phyloP scores from a whole-genome alignment of 805 yeast species.

The Starmerella bombicola region DNA sequence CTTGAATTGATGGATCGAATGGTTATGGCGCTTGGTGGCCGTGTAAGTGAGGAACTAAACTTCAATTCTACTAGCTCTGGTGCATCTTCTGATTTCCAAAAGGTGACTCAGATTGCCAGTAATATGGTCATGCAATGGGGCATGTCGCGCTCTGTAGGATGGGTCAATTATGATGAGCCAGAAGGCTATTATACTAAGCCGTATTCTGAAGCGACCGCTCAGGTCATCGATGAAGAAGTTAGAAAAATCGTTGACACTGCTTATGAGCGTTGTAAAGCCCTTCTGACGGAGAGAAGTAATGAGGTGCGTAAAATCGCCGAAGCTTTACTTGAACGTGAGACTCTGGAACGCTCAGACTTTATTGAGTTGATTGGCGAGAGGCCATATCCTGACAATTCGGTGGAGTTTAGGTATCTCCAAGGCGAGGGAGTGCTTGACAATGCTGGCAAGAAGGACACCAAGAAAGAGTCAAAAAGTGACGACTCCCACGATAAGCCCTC shows the following conservation, averaged over 20 bases:
- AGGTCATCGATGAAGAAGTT: conserved; percentile 70
- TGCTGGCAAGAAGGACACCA: conserved; percentile 4
- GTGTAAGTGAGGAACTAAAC: conserved; percentile 90
- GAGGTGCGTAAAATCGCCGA: conserved; percentile 82
- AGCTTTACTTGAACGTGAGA: conserved; percentile 74
- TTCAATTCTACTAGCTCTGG: conserved; percentile 90
- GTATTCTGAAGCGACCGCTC: conserved; percentile 77
- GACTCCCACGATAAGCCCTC: too few species aligned
- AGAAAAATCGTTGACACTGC: conserved; percentile 65
- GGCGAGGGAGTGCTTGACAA: conserved; percentile 23
- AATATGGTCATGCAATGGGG: conserved; percentile 89
- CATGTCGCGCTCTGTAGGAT: conserved; percentile 83
- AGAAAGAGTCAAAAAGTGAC: neutral
- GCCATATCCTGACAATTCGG: conserved; percentile 45
- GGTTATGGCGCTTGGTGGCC: conserved; percentile 95
- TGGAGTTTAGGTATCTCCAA: conserved; percentile 24
- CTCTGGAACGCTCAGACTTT: conserved; percentile 89
- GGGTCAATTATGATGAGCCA: conserved; percentile 59
- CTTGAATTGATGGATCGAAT: conserved; percentile 76
- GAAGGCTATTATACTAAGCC: conserved; percentile 68
- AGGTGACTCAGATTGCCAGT: conserved; percentile 86
- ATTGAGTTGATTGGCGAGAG: conserved; percentile 76
- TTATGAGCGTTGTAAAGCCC: conserved; percentile 53
- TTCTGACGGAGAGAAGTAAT: conserved; percentile 54
- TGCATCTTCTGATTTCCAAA: conserved; percentile 91